Base-by-base conservation (phyloP, 2,329 filamentous ascomycete species). In the Nothophaeocryptopus gaeumannii region DNA sequence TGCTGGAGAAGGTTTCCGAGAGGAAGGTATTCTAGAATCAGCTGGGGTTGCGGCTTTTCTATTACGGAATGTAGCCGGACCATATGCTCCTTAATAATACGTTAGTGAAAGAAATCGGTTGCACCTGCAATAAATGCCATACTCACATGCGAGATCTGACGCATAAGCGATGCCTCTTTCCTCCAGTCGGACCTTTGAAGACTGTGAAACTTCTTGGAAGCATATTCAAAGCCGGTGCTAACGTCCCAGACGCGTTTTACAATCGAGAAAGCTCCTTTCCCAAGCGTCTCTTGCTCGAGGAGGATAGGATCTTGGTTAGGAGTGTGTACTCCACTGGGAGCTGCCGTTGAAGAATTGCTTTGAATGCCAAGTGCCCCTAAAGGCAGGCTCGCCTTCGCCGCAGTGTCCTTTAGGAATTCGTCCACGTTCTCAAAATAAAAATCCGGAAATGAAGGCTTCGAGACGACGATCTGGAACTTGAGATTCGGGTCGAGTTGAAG, bases 231-330 rank as follows among this genome's bases (percentile, higher is more conserved):
- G 8, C 45, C 45, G 2, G 16, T 47, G 36, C 36, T 47, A 7
- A 47, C 45, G 20, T 47, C 16, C 38, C 38, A 38, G 37, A 41
- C 61, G n/a, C 26, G 36, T n/a, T 14, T 10, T 2, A 47, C 45
- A 3, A 33, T 15, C 13, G 35, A 10, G 20, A 9, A 47, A 12
- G 36, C 5, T 5, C 45, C 45, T 2, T 8, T 31, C 5, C 45
- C 45, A 30, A 47, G 45, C 29, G 8, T 16, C 36, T 47, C 26
- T 41, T 47, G 20, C 36, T 41, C 8, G 5, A 47, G 2, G 4
- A 47, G 12, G 37, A 47, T 34, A 8, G 37, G 36, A 14, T 14
- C 31, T 34, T 2, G 26, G 11, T 11, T 30, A 13, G 44, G 44
- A n/a, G n/a, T 46, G 11, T 31, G 33, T n/a, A 30, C n/a, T 14